Percentiles rank a stretch among this genome's conserved stretches.
phyloP scores from a whole-genome alignment of 331 rosid species.

The Erythrophleum ivorense region DNA sequence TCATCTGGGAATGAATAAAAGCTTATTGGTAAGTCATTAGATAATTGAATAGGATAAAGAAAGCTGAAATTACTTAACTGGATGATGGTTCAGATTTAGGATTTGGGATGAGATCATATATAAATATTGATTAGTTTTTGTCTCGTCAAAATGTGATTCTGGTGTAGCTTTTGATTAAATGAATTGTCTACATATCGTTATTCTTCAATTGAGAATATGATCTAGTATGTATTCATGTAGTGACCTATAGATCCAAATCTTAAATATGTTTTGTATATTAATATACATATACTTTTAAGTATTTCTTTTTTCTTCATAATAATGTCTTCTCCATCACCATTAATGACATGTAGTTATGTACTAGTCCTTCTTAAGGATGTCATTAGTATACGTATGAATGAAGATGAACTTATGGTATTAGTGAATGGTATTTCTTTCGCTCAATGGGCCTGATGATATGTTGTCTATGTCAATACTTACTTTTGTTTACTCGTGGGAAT shows the following conservation, averaged over 20 bases:
- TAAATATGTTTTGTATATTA: not conserved
- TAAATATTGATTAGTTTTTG: not conserved
- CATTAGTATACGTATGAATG: not conserved
- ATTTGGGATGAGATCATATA: not conserved
- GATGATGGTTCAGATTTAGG: not conserved
- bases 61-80: constrained; percentile 8
- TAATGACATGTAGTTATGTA: constrained; percentile 4
- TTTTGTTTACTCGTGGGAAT: not conserved
- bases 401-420: constrained; percentile 12
- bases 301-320: constrained; percentile 10
- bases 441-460: not conserved
- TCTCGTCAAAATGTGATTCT: constrained; percentile 27
- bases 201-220: not conserved
- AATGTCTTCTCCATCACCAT: constrained; percentile 29
- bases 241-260: constrained; percentile 7
- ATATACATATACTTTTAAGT: not conserved
- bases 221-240: not conserved
- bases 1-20: constrained; percentile 17
- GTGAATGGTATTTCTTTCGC: constrained; percentile 19
- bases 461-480: not conserved
- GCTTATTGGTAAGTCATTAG: not conserved
- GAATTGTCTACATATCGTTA: not conserved
- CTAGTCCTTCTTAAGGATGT: constrained; percentile 16
- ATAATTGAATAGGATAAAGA: constrained; percentile 19
- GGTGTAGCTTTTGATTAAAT: constrained; percentile 8